phyloP scores from a whole-genome alignment of 345 rosid genomes.

The Populus simonii region DNA sequence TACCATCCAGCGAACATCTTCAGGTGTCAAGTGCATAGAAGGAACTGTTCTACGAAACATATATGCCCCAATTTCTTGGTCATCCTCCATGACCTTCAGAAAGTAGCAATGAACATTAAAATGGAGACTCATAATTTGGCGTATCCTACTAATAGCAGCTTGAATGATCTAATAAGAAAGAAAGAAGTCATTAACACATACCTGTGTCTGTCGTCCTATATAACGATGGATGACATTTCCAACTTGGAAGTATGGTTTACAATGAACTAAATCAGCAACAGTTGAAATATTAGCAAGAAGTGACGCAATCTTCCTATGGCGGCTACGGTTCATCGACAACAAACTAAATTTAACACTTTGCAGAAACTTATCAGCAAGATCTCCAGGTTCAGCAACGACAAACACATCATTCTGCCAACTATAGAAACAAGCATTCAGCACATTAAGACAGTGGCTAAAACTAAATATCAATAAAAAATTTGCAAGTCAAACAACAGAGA shows the following conservation, averaged over 20 bases:
- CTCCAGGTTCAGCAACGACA: slow-evolving; percentile 99
- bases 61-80: slow-evolving; percentile 80
- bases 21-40: slow-evolving; percentile 73
- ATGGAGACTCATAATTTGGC: slow-evolving; percentile 3
- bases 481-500: slow-evolving; percentile 4
- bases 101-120: slow-evolving; percentile 13
- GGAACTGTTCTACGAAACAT: slow-evolving; percentile 98
- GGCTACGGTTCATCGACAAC: slow-evolving; percentile 52
- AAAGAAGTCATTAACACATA: slow-evolving; percentile 21
- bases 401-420: slow-evolving; percentile 98
- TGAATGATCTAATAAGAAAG: slow-evolving; percentile 6
- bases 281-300: slow-evolving; percentile 61
- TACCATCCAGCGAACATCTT: slow-evolving; percentile 99
- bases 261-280: slow-evolving; percentile 63
- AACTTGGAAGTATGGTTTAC: slow-evolving; percentile 76
- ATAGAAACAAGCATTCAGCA: slow-evolving; percentile 22
- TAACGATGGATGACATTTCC: slow-evolving; percentile 86
- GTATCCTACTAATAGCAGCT: not conserved
- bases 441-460: slow-evolving; percentile 26
- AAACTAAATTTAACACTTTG: slow-evolving; percentile 77
- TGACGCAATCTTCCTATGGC: slow-evolving; percentile 50
- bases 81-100: slow-evolving; percentile 91
- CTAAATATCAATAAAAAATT: slow-evolving; percentile 1
- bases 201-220: slow-evolving; percentile 93
- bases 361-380: slow-evolving; percentile 79